Percentiles rank a stretch among this genome's conserved stretches.
Evolutionary conservation across 2,329 filamentous ascomycete genomes (phyloP).

Genomic region (Monilinia laxa): DNA sequence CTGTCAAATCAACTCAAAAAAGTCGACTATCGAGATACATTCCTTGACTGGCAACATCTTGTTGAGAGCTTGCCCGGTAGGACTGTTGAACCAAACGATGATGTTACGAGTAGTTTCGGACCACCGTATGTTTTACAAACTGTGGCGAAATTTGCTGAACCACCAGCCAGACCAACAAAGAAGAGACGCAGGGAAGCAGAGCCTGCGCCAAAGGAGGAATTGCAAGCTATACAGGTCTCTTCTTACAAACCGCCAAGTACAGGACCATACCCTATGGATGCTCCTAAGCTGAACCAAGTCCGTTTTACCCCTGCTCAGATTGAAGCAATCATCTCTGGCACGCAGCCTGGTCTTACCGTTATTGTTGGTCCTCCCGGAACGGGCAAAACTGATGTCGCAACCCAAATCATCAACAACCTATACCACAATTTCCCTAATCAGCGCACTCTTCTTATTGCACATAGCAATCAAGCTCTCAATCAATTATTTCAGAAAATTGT

Average conservation of each 20-base stretch:
- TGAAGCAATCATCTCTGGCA: constrained; percentile 89
- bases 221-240: constrained; percentile 74
- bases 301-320: constrained; percentile 90
- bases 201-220: constrained; percentile 58
- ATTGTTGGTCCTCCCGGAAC: constrained; percentile 95
- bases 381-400: constrained; percentile 98
- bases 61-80: constrained; percentile 86
- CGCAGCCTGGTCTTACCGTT: constrained; percentile 89
- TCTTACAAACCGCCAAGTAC: constrained; percentile 88
- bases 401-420: constrained; percentile 97
- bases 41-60: constrained; percentile 92
- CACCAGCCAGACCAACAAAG: constrained; percentile 62
- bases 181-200: constrained; percentile 83
- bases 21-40: constrained; percentile 90
- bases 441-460: constrained; percentile 86
- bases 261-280: constrained; percentile 85
- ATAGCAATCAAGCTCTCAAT: constrained; percentile 97
- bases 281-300: constrained; percentile 75
- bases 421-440: constrained; percentile 97
- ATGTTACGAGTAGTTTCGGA: constrained; percentile 70
- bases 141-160: constrained; percentile 53
- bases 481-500: constrained; percentile 98
- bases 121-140: constrained; percentile 86
- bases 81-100: constrained; percentile 74
- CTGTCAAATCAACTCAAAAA: constrained; percentile 74